phyloP scores from a whole-genome alignment of 257 asterid species.

The Jasminum sambac region DNA sequence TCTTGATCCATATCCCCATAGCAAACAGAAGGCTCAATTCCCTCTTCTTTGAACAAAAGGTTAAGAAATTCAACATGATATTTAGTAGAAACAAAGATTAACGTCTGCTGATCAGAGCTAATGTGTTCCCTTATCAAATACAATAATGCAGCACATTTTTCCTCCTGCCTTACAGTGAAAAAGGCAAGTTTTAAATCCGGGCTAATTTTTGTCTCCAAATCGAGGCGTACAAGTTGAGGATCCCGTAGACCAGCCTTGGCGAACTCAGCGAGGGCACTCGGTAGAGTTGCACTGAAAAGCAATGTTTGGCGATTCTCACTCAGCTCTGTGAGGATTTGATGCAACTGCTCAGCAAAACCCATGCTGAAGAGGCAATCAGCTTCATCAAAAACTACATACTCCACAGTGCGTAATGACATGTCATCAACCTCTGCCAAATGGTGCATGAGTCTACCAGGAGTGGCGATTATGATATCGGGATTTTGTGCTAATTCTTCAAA shows the following conservation, averaged over 20 bases:
- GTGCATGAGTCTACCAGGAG: slow-evolving; percentile 97
- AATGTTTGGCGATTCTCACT: slow-evolving; percentile 90
- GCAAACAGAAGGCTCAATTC: slow-evolving; percentile 84
- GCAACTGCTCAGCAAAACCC: slow-evolving; percentile 94
- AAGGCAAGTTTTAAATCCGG: slow-evolving; percentile 78
- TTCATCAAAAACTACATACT: slow-evolving; percentile 92
- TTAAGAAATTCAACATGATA: slow-evolving; percentile 86
- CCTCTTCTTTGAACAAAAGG: slow-evolving; percentile 68
- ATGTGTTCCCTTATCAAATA: slow-evolving; percentile 81
- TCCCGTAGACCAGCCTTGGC: slow-evolving; percentile 97
- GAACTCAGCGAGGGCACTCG: slow-evolving; percentile 95
- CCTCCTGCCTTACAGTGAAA: slow-evolving; percentile 86
- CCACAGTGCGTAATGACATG: slow-evolving; percentile 87
- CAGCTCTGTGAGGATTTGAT: slow-evolving; percentile 61
- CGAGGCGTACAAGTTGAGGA: slow-evolving; percentile 90
- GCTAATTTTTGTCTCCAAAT: slow-evolving; percentile 89
- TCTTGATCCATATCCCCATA: slow-evolving; percentile 99
- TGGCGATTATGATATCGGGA: slow-evolving; percentile 89
- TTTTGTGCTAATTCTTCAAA: slow-evolving; percentile 92
- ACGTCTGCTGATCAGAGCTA: slow-evolving; percentile 64
- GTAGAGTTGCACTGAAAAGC: slow-evolving; percentile 93
- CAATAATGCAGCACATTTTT: slow-evolving; percentile 75
- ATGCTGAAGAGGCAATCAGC: slow-evolving; percentile 95
- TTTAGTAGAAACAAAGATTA: slow-evolving; percentile 87
- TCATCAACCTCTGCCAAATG: slow-evolving; percentile 90